A percentile compares a stretch with the other conserved stretches of the same genome.
Evolutionary conservation across 495 filamentous ascomycete genomes (phyloP).

Genomic region (Xylaria grammica): DNA sequence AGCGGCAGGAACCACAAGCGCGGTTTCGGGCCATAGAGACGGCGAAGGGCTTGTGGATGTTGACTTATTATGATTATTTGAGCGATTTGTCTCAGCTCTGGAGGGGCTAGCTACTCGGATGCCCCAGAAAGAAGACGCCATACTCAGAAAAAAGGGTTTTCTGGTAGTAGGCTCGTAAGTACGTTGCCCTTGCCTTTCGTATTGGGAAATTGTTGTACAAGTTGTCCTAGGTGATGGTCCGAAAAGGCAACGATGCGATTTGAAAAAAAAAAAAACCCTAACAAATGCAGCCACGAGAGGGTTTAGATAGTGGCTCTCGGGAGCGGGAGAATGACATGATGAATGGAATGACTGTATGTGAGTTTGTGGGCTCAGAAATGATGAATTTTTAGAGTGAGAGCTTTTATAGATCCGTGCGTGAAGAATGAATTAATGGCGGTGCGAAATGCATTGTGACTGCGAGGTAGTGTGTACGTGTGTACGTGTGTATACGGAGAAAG

Average conservation of each 20-base stretch:
- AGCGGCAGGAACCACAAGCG: not conserved
- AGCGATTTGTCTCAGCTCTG: not conserved
- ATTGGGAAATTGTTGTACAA: not conserved
- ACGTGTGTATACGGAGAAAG: too few relatives aligned
- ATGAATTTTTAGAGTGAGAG: not conserved
- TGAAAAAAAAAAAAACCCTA: too few relatives aligned
- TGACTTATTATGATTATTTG: not conserved
- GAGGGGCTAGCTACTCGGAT: not conserved
- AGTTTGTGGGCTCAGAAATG: not conserved
- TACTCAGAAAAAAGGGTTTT: not conserved
- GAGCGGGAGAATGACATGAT: too few relatives aligned
- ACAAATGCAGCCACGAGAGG: not conserved
- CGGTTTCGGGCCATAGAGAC: slow-evolving; percentile 15
- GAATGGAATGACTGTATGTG: too few relatives aligned
- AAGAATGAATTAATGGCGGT: too few relatives aligned
- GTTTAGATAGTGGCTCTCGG: too few relatives aligned
- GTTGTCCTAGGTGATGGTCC: not conserved
- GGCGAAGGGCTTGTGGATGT: slow-evolving; percentile 10
- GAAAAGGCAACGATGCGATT: slow-evolving; percentile 3
- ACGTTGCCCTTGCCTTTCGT: not conserved
- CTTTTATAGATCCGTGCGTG: slow-evolving; percentile 1
- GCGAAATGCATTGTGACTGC: not conserved
- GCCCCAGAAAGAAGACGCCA: not conserved
- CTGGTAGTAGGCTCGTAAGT: not conserved
- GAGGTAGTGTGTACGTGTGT: not conserved